Percentiles rank a stretch among this genome's conserved stretches.
These are phyloP conservation scores for Russula virescens DNA, from an alignment of 768 basidiomycete genomes.

Conservation along the genomic window DNA sequence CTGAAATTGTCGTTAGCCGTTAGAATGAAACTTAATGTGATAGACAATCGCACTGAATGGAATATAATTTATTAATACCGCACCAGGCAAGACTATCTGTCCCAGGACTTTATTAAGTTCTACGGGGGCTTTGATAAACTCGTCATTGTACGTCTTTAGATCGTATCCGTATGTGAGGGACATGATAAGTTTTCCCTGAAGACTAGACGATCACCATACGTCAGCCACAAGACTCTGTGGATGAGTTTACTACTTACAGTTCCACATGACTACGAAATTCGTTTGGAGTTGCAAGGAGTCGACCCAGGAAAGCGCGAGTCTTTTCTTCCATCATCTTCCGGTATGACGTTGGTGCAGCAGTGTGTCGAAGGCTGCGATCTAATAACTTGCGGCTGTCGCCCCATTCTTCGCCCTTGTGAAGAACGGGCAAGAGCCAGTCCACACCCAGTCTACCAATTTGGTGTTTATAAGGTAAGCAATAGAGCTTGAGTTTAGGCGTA, in stretches of 20 bases:
- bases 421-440: slow-evolving; percentile 3
- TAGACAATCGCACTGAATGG: slow-evolving; percentile 2
- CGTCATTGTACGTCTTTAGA: not conserved
- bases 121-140: not conserved
- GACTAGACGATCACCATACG: not conserved
- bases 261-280: not conserved
- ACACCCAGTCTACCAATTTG: not conserved
- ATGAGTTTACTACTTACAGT: not conserved
- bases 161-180: slow-evolving; percentile 13
- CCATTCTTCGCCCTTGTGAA: not conserved
- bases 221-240: not conserved
- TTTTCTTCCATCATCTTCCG: slow-evolving; percentile 3
- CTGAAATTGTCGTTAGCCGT: not conserved
- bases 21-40: no score
- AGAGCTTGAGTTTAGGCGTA: not conserved
- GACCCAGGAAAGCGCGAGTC: not conserved
- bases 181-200: slow-evolving; percentile 13
- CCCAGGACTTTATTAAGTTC: not conserved
- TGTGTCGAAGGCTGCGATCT: slow-evolving; percentile 9
- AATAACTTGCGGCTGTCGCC: slow-evolving; percentile 1
- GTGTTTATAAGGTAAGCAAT: not conserved
- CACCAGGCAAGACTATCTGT: not conserved
- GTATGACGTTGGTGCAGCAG: not conserved
- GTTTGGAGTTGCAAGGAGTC: not conserved
- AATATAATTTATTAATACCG: slow-evolving; percentile 3